Conservation (phyloP, 2,329 filamentous ascomycete genomes). For the Proliferodiscus dingleyae region DNA sequence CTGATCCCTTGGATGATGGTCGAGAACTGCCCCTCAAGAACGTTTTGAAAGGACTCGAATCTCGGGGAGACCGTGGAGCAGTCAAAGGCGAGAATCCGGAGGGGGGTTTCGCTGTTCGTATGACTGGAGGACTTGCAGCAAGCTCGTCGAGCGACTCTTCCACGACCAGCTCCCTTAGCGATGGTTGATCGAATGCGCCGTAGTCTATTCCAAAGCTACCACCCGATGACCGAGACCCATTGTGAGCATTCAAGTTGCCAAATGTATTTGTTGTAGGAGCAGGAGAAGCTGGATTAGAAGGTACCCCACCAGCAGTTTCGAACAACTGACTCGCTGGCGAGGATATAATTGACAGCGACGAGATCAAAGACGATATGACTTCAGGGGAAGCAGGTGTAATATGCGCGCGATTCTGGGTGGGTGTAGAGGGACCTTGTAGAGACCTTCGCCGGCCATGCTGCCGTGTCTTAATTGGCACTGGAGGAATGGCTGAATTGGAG, state of each 20-base stretch:
- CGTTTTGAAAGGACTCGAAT: slow-evolving; percentile 49
- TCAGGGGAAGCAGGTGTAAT: slow-evolving; percentile 47
- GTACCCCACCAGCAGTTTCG: slow-evolving; percentile 43
- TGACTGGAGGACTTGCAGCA: slow-evolving; percentile 62
- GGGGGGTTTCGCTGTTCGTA: slow-evolving; percentile 77
- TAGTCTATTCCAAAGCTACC: slow-evolving; percentile 67
- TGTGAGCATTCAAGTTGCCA: slow-evolving; percentile 16
- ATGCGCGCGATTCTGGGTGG: slow-evolving; percentile 27
- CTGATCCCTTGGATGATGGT: slow-evolving; percentile 56
- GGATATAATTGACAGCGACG: slow-evolving; percentile 63
- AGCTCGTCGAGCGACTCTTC: slow-evolving; percentile 53
- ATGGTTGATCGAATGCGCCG: slow-evolving; percentile 54
- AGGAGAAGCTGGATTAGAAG: slow-evolving; percentile 35
- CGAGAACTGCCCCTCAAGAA: slow-evolving; percentile 52
- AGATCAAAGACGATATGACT: slow-evolving; percentile 66
- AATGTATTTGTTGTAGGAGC: slow-evolving; percentile 30
- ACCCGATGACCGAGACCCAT: slow-evolving; percentile 22
- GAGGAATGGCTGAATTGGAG: slow-evolving; percentile 23
- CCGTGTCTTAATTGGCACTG: slow-evolving; percentile 25
- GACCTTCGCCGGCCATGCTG: slow-evolving; percentile 28
- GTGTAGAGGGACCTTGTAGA: slow-evolving; percentile 25
- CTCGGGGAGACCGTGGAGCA: slow-evolving; percentile 49
- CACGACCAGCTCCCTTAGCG: slow-evolving; percentile 45
- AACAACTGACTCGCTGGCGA: slow-evolving; percentile 66
- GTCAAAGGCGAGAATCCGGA: slow-evolving; percentile 70